Evolutionary conservation across 208 protist genomes (phyloP).

Genomic region (Wallacemonas collosoma): DNA sequence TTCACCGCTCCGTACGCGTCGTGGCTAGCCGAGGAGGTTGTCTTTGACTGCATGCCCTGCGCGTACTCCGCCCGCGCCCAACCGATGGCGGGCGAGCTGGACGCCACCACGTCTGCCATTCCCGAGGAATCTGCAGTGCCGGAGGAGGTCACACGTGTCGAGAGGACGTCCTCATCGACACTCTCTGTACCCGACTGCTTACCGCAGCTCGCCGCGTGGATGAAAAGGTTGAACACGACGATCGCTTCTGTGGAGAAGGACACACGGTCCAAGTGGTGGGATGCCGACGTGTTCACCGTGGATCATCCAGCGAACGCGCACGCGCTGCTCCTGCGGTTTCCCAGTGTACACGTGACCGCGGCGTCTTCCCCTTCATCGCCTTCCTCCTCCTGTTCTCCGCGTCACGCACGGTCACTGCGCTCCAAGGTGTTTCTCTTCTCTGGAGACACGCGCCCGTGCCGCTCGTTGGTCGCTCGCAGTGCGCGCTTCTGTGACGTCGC

Average conservation of each 20-base stretch:
- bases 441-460: slow-evolving; percentile 89
- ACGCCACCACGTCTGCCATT: no score
- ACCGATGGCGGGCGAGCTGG: no score
- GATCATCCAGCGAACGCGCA: slow-evolving; percentile 89
- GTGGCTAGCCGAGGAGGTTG: slow-evolving; percentile 58
- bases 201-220: slow-evolving; percentile 26
- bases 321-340: slow-evolving; percentile 83
- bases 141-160: not conserved
- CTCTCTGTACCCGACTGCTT: slow-evolving; percentile 5
- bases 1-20: slow-evolving; percentile 30
- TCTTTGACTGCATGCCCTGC: slow-evolving; percentile 64
- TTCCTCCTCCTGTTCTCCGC: not conserved
- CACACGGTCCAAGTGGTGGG: slow-evolving; percentile 28
- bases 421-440: slow-evolving; percentile 86
- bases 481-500: slow-evolving; percentile 35
- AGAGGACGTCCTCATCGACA: not conserved
- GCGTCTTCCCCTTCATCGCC: not conserved
- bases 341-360: not conserved
- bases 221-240: slow-evolving; percentile 25
- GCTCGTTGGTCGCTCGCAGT: slow-evolving; percentile 66
- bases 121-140: not conserved
- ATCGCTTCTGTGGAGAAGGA: not conserved
- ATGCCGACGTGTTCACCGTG: slow-evolving; percentile 72
- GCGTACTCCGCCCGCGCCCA: slow-evolving; percentile 15
- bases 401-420: not conserved